Conservation (phyloP, 2,329 filamentous ascomycete species). For the Pleochaeta shiraiana region DNA sequence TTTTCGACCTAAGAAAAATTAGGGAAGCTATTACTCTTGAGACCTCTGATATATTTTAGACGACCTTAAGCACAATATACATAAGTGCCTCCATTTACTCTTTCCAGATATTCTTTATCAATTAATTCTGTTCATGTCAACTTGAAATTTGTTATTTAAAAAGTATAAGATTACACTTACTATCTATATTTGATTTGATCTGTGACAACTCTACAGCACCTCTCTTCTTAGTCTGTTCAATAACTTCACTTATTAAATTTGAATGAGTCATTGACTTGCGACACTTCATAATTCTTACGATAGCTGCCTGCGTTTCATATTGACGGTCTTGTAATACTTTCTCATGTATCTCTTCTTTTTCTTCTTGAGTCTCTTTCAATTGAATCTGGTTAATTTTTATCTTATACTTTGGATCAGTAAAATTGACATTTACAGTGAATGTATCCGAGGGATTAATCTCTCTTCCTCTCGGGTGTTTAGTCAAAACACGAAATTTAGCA, state of each 20-base stretch:
- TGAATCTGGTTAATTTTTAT: constrained; percentile 99
- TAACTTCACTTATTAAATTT: constrained; percentile 81
- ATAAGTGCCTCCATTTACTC: constrained; percentile 43
- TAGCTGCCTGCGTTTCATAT: constrained; percentile 92
- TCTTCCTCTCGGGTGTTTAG: constrained; percentile 64
- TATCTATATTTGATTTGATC: constrained; percentile 96
- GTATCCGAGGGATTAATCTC: constrained; percentile 62
- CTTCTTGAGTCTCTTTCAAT: constrained; percentile 82
- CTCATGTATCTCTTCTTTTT: constrained; percentile 88
- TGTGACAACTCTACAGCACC: constrained; percentile 69
- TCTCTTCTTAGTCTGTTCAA: constrained; percentile 67
- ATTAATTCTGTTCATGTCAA: constrained; percentile 36
- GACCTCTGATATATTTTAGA: no score
- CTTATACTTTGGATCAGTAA: constrained; percentile 62
- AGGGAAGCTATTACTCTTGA: no score
- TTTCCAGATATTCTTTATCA: constrained; percentile 83
- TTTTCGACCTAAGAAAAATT: no score
- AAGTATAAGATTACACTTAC: constrained; percentile 26
- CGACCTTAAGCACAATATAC: constrained; percentile 46
- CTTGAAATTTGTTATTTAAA: constrained; percentile 6
- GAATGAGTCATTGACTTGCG: constrained; percentile 68
- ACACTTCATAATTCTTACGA: constrained; percentile 94
- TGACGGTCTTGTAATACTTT: constrained; percentile 74
- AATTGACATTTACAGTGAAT: constrained; percentile 60
- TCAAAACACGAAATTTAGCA: constrained; percentile 64